These are phyloP conservation scores for Wickerhamiella slavikovae DNA, from an alignment of 805 yeast genomes.

Conservation along the genomic window DNA sequence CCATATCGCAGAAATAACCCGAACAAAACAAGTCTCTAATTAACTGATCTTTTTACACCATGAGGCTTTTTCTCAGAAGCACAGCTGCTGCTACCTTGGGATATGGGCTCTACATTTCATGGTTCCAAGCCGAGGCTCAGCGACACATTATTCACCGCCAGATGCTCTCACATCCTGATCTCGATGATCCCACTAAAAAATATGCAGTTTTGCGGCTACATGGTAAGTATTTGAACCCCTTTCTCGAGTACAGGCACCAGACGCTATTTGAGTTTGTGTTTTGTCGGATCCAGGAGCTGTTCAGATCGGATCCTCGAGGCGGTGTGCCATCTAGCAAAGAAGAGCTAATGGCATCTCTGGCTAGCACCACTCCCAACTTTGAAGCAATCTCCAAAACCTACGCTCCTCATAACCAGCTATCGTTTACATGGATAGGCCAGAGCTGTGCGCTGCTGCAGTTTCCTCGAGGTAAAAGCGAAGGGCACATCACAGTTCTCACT, in stretches of 20 bases:
- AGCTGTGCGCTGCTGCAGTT: conserved; percentile 62
- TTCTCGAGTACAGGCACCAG: conserved; percentile 74
- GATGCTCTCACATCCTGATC: conserved; percentile 4
- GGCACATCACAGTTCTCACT: conserved; percentile 41
- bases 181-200: conserved; percentile 5
- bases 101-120: conserved; percentile 9
- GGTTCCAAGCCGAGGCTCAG: conserved; percentile 6
- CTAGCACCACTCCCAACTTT: conserved; percentile 35
- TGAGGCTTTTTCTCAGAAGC: neutral
- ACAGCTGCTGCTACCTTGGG: conserved; percentile 5
- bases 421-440: conserved; percentile 87
- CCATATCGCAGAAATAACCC: too few relatives aligned
- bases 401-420: conserved; percentile 22
- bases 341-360: conserved; percentile 25
- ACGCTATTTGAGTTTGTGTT: conserved; percentile 68
- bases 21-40: too few relatives aligned
- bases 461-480: conserved; percentile 22
- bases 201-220: conserved; percentile 11
- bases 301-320: conserved; percentile 39
- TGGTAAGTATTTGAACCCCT: conserved; percentile 82
- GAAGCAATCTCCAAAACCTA: conserved; percentile 23
- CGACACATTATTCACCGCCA: conserved; percentile 8
- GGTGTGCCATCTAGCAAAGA: conserved; percentile 29
- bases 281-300: conserved; percentile 50
- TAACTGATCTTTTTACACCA: too few relatives aligned